These are phyloP conservation scores for Cairneyella variabilis DNA, from an alignment of 495 filamentous ascomycete species.

Conservation along the genomic window DNA sequence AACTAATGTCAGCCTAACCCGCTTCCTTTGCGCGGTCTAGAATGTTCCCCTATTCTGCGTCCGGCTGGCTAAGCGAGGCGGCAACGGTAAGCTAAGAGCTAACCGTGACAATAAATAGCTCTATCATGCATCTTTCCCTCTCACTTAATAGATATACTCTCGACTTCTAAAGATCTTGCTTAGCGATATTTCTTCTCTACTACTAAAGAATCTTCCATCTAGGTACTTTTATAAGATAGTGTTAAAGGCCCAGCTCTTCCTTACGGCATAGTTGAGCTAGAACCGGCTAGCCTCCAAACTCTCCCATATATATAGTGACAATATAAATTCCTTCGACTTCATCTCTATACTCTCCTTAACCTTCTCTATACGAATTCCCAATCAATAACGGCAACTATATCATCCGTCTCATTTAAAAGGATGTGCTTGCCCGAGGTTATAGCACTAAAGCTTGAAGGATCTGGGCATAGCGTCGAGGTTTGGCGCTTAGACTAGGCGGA, in stretches of 20 bases:
- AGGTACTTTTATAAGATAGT: conserved; percentile 17
- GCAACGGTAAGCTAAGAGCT: too few relatives aligned
- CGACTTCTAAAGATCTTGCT: neutral
- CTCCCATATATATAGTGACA: conserved; percentile 24
- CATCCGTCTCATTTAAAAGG: conserved; percentile 18
- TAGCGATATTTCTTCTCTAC: conserved; percentile 11
- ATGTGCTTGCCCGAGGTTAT: conserved; percentile 27
- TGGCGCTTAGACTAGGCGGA: conserved; percentile 19
- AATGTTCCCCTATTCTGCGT: too few relatives aligned
- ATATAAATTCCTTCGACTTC: conserved; percentile 8
- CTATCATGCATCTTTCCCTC: neutral
- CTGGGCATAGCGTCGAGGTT: neutral
- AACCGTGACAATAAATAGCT: neutral
- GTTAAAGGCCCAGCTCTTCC: conserved; percentile 16
- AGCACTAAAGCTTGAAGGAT: conserved; percentile 23
- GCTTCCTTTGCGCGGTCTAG: too few relatives aligned
- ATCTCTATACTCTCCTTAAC: conserved; percentile 13
- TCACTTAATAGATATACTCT: neutral
- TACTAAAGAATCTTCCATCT: conserved; percentile 17
- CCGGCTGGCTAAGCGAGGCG: too few relatives aligned
- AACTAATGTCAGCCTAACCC: too few relatives aligned
- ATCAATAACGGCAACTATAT: conserved; percentile 24
- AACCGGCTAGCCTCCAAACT: conserved; percentile 28
- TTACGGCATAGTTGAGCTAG: conserved; percentile 16
- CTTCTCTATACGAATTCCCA: conserved; percentile 42